Percentiles rank a stretch among this genome's conserved stretches.
Conservation (phyloP, 768 basidiomycete species). For the Mycena alexandri region DNA sequence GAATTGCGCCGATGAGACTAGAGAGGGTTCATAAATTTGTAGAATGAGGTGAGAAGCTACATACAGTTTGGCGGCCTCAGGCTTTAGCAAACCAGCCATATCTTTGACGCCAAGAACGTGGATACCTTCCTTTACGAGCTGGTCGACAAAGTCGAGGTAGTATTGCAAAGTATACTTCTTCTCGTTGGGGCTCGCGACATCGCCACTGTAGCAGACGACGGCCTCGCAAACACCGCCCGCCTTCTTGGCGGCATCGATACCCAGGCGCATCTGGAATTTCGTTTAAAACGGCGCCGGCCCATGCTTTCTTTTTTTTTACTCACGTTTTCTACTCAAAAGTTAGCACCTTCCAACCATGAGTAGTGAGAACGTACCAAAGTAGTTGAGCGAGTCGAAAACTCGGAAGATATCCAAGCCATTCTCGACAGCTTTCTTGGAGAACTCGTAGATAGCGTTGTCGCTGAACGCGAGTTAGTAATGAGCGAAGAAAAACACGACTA, state of each 20-base stretch:
- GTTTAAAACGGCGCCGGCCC: neutral
- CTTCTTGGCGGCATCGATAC: constrained; percentile 99
- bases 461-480: constrained; percentile 52
- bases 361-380: constrained; percentile 77
- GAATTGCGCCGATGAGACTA: constrained; percentile 91
- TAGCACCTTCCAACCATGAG: constrained; percentile 19
- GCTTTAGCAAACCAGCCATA: constrained; percentile 98
- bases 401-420: constrained; percentile 99
- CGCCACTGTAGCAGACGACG: constrained; percentile 98
- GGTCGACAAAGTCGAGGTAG: constrained; percentile 94
- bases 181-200: constrained; percentile 94
- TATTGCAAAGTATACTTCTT: constrained; percentile 98
- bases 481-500: neutral
- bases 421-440: constrained; percentile 99
- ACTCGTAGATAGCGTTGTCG: constrained; percentile 99
- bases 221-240: constrained; percentile 99
- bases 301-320: constrained; percentile 42
- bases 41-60: constrained; percentile 43
- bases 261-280: constrained; percentile 85
- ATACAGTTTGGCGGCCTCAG: constrained; percentile 91
- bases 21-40: constrained; percentile 14
- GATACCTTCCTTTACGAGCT: constrained; percentile 94
- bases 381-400: constrained; percentile 99
- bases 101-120: constrained; percentile 99
- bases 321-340: constrained; percentile 73